Percentiles rank a stretch among this genome's conserved stretches.
Evolutionary conservation across 371 early-diverging fungal species (phyloP).

Genomic region (Circinella umbellata): DNA sequence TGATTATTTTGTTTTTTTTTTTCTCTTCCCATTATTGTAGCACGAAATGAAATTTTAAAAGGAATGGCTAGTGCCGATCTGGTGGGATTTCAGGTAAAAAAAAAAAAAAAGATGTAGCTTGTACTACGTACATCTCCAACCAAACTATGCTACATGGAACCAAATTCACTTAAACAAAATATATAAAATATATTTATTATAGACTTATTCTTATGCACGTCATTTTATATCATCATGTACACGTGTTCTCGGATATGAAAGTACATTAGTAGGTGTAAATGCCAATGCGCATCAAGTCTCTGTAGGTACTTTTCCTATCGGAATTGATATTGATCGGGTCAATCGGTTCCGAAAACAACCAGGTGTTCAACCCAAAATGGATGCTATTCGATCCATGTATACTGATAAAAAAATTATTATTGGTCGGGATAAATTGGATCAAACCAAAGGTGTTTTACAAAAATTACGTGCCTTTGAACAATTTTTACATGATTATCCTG

Average conservation of each 20-base stretch:
- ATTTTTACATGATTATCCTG: conserved; percentile 89
- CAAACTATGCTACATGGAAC: neutral
- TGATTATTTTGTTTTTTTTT: no score
- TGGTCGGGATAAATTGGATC: conserved; percentile 99
- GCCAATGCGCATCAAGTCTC: conserved; percentile 74
- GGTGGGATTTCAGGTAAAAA: conserved; percentile 85
- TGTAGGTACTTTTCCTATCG: conserved; percentile 96
- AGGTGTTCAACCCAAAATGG: conserved; percentile 75
- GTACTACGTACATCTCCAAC: neutral
- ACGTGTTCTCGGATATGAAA: conserved; percentile 90
- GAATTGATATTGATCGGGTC: conserved; percentile 84
- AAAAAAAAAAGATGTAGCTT: neutral
- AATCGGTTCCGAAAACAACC: conserved; percentile 52
- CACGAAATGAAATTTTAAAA: conserved; percentile 87
- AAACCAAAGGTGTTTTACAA: conserved; percentile 98
- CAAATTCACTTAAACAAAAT: no score
- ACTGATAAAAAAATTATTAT: conserved; percentile 94
- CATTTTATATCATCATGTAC: conserved; percentile 96
- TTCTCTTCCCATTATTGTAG: conserved; percentile 23
- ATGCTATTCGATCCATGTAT: conserved; percentile 84
- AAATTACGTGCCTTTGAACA: conserved; percentile 94
- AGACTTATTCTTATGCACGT: conserved; percentile 95
- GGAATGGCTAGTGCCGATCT: conserved; percentile 93
- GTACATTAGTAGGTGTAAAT: conserved; percentile 84
- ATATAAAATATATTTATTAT: neutral